Conservation (phyloP, 306 rosid species). For the Pueraria montana region DNA sequence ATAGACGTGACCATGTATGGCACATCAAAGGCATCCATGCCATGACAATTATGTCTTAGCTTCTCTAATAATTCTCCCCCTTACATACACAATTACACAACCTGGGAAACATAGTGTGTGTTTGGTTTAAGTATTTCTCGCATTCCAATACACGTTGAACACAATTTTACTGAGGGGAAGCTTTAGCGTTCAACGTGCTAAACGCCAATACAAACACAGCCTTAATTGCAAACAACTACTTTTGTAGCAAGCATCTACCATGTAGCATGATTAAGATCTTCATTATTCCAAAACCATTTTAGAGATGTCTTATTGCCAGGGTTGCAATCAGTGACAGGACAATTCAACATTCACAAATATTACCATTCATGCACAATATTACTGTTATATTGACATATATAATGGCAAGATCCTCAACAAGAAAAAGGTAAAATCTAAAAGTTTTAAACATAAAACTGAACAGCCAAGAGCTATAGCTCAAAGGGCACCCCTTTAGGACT, state of each 20-base stretch:
- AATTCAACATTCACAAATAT: neutral
- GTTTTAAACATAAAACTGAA: neutral
- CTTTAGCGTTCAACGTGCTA: too few species aligned
- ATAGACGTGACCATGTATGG: too few species aligned
- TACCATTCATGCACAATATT: neutral
- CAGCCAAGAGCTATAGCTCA: neutral
- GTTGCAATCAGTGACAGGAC: neutral
- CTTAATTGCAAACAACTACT: neutral
- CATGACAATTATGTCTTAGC: too few species aligned
- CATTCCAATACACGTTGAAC: too few species aligned
- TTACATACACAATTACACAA: neutral
- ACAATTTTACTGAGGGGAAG: too few species aligned
- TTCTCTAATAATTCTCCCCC: too few species aligned
- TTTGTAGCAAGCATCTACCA: neutral
- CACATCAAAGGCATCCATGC: too few species aligned
- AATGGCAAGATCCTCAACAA: neutral
- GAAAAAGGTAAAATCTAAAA: neutral
- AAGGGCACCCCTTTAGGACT: neutral
- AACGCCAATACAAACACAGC: too few species aligned
- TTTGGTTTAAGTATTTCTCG: too few species aligned
- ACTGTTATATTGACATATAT: neutral
- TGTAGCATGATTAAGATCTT: conserved; percentile 27
- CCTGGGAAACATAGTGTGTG: neutral
- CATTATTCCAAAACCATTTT: conserved; percentile 20
- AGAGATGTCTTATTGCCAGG: neutral